Base-by-base conservation (phyloP, 129 eudicot genomes). In the Flaveria linearis region DNA sequence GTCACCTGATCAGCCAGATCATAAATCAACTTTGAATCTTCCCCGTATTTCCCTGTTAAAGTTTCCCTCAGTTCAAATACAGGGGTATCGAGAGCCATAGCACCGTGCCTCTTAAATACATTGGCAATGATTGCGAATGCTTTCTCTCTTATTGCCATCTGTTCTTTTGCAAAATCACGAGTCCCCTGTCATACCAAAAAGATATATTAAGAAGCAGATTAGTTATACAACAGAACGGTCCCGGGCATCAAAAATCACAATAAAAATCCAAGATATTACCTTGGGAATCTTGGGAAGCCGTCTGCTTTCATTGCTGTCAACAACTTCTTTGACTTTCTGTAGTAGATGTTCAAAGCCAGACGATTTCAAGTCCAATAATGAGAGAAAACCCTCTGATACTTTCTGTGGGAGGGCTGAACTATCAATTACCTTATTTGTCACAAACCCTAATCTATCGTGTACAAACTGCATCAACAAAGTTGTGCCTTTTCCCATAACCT, bases 1-100 rank as follows among this genome's bases (percentile, higher is more conserved):
- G 63, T 51, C 68, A 90, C 98, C 96, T 94, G 98, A 60, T 94
- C 98, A 71, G 97, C 96, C 23, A 94, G 88, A 88, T 94, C 98
- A 80, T 88, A 94, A 65, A 94, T 91, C 78, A 94, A 76, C 71
- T 94, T 94, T 65, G 98, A 91, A 79, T 94, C 98, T 84, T 94
- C 98, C 13, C 98, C 98, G 57, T 94, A 94, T 65, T 94, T 94
- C 17, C 98, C 98, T 84, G 82, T 91, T 25, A 94, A 91, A 47
- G 97, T 94, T 78, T 94, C 98, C 66, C 89, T 88, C 83, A 94
- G 33, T 83, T 94, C 98, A 77, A 94, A 94, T 28, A 63, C 98
- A 81, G 98, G 98, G 13, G 98, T 94, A 80, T 94, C 98, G n/a
- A 94, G 84, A 52, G 97, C 91, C 83, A 76, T 87, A 25, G 97